These are phyloP conservation scores for Gossypium herbaceum DNA, from an alignment of 345 rosid genomes.

Conservation along the genomic window DNA sequence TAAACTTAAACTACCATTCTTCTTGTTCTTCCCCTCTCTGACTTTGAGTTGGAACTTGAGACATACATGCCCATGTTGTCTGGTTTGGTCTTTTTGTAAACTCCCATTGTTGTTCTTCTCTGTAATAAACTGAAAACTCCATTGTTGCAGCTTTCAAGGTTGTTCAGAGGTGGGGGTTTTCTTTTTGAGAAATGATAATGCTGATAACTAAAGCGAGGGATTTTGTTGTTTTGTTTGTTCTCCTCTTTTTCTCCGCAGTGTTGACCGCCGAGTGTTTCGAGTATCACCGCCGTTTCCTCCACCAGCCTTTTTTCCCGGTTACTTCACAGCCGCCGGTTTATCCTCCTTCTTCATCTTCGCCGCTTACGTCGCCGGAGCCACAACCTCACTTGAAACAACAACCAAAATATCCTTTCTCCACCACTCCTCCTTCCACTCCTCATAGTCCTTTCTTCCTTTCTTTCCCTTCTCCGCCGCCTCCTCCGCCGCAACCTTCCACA, in stretches of 20 bases:
- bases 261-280: constrained; percentile 6
- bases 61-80: neutral
- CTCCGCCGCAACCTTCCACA: constrained; percentile 36
- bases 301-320: constrained; percentile 62
- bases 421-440: constrained; percentile 34
- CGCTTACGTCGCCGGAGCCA: constrained; percentile 33
- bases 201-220: neutral
- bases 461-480: constrained; percentile 36
- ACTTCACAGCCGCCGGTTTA: constrained; percentile 36
- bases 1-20: constrained; percentile 1
- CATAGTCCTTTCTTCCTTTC: constrained; percentile 48
- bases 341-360: constrained; percentile 37
- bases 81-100: neutral
- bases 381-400: constrained; percentile 34
- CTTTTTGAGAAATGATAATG: neutral
- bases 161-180: neutral
- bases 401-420: constrained; percentile 50
- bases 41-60: neutral
- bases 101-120: neutral
- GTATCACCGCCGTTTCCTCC: constrained; percentile 52
- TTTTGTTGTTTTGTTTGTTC: neutral
- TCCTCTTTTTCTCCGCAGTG: constrained; percentile 18
- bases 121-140: neutral
- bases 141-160: neutral
- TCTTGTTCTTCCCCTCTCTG: neutral